A percentile compares a stretch with the other conserved stretches of the same genome.
Conservation (phyloP, 106 monocot species). For the Allium cepa region DNA sequence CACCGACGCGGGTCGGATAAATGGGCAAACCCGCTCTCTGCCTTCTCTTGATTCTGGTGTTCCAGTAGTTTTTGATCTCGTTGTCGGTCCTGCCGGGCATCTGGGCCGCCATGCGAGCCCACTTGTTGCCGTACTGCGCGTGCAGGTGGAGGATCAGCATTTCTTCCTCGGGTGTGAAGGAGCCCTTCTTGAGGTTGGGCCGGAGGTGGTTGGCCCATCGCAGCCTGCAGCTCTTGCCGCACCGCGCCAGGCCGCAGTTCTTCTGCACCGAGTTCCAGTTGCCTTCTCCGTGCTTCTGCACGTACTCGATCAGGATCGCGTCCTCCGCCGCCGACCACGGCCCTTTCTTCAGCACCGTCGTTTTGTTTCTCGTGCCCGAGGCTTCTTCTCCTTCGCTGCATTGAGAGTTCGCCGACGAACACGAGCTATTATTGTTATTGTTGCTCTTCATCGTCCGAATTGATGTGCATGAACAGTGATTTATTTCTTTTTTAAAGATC, state of each 20-base stretch:
- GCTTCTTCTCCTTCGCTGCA: not conserved
- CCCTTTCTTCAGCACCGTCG: slow-evolving; percentile 34
- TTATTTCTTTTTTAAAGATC: not conserved
- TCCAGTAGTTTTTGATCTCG: slow-evolving; percentile 85
- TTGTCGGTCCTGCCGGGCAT: slow-evolving; percentile 73
- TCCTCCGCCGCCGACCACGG: slow-evolving; percentile 82
- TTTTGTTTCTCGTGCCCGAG: not conserved
- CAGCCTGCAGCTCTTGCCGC: slow-evolving; percentile 80
- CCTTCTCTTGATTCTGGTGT: slow-evolving; percentile 48
- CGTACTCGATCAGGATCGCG: slow-evolving; percentile 36
- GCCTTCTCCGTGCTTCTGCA: slow-evolving; percentile 47
- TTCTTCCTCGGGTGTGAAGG: slow-evolving; percentile 66
- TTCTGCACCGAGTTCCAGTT: slow-evolving; percentile 70
- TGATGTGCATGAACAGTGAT: not conserved
- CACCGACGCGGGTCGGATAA: slow-evolving; percentile 31
- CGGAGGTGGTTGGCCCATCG: slow-evolving; percentile 74
- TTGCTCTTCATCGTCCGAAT: not conserved
- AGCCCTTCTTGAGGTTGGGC: slow-evolving; percentile 62
- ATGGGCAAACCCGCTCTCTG: slow-evolving; percentile 44
- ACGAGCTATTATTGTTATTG: not conserved
- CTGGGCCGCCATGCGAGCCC: slow-evolving; percentile 76
- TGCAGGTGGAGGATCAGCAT: slow-evolving; percentile 56
- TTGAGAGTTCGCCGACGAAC: not conserved
- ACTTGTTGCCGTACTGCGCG: slow-evolving; percentile 63
- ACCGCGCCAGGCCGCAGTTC: slow-evolving; percentile 45